Conservation (phyloP, 805 yeast species). For the Starmerella powellii region DNA sequence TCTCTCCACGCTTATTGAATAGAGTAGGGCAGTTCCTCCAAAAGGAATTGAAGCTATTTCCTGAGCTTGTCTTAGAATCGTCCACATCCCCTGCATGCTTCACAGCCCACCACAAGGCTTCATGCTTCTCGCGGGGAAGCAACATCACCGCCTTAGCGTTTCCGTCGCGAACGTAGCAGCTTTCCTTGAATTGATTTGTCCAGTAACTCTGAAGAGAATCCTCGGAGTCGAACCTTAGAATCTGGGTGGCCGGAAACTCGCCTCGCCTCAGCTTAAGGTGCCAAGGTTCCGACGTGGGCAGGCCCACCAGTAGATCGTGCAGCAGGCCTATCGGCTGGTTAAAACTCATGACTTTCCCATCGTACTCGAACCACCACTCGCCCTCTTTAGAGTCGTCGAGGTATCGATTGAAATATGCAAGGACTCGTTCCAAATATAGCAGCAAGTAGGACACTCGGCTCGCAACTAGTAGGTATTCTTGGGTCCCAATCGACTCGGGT, state of each 20-base stretch:
- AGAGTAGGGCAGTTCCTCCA: conserved; percentile 24
- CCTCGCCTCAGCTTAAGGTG: conserved; percentile 34
- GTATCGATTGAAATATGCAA: conserved; percentile 17
- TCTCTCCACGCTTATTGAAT: background rate
- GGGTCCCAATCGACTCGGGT: conserved; percentile 17
- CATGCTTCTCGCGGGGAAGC: conserved; percentile 51
- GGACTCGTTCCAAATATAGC: conserved; percentile 7
- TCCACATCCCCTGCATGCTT: conserved; percentile 12
- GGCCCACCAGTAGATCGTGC: conserved; percentile 10
- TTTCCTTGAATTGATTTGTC: conserved; percentile 73
- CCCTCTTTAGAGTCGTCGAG: conserved; percentile 3
- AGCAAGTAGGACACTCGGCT: conserved; percentile 16
- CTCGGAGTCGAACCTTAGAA: conserved; percentile 33
- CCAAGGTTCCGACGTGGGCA: conserved; percentile 33
- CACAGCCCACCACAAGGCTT: conserved; percentile 39
- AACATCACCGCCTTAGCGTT: conserved; percentile 72
- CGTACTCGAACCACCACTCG: conserved; percentile 18
- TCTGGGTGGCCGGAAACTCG: conserved; percentile 35
- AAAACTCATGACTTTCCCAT: conserved; percentile 12
- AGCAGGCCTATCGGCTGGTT: conserved; percentile 22
- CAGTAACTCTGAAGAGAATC: conserved; percentile 40
- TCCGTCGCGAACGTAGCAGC: conserved; percentile 63
- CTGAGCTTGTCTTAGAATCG: background rate
- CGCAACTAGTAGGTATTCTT: conserved; percentile 14
- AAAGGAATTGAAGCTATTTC: conserved; percentile 21